A percentile compares a stretch with the other conserved stretches of the same genome.
These are phyloP conservation scores for Teunomyces tritomae DNA, from an alignment of 805 yeast species.

Conservation along the genomic window DNA sequence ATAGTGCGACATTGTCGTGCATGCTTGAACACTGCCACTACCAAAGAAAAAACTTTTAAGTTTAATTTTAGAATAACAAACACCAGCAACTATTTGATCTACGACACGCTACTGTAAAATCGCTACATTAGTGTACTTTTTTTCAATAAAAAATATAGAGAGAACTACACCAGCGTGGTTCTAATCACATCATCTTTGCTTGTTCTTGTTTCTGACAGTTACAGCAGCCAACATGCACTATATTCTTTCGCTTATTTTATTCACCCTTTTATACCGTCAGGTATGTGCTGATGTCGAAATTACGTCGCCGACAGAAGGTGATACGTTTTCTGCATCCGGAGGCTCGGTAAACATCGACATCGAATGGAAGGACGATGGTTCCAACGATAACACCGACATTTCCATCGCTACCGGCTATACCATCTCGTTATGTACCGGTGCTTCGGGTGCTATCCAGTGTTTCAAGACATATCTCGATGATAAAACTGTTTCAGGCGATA, in stretches of 20 bases:
- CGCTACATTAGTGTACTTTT: no score
- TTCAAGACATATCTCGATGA: constrained; percentile 26
- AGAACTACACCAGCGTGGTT: background rate
- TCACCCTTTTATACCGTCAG: constrained; percentile 2
- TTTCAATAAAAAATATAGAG: background rate
- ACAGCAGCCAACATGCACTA: constrained; percentile 1
- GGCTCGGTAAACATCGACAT: constrained; percentile 32
- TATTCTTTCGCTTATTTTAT: background rate
- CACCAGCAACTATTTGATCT: background rate
- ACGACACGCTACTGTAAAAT: background rate
- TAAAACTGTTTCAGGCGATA: constrained; percentile 14
- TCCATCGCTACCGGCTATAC: constrained; percentile 43
- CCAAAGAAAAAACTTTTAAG: background rate
- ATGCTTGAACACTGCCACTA: background rate
- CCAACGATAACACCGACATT: constrained; percentile 41
- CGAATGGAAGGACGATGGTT: constrained; percentile 54
- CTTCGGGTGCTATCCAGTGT: constrained; percentile 47
- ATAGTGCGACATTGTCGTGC: background rate
- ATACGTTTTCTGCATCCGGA: constrained; percentile 36
- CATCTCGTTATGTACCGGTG: constrained; percentile 68
- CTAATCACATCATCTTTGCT: background rate
- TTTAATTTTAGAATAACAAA: background rate
- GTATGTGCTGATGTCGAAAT: constrained; percentile 50
- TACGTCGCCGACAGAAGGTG: constrained; percentile 40
- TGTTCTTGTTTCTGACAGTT: background rate